Conservation (phyloP, 2,329 filamentous ascomycete species). For the Hymenoscyphus fraxineus region DNA sequence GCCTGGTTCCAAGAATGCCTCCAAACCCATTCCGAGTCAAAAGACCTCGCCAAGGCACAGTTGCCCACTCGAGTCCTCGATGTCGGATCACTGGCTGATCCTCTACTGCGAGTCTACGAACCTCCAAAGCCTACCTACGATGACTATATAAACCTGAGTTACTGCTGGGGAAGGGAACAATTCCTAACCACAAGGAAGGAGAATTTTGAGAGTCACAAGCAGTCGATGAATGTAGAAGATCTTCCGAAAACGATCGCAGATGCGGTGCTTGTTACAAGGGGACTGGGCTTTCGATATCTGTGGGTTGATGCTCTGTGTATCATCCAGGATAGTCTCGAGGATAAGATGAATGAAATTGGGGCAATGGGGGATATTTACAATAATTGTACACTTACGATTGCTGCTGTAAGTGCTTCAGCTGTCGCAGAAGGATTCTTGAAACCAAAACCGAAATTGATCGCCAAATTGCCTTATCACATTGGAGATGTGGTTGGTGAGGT, state of each 20-base stretch:
- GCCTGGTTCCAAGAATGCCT: constrained; percentile 10
- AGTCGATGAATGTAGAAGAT: background rate
- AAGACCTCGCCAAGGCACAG: background rate
- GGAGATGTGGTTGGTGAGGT: constrained; percentile 14
- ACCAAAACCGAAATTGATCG: constrained; percentile 8
- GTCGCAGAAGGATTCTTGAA: constrained; percentile 18
- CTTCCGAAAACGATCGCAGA: constrained; percentile 19
- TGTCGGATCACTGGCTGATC: constrained; percentile 5
- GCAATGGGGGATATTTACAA: constrained; percentile 30
- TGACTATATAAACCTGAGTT: constrained; percentile 9
- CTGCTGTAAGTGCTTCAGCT: constrained; percentile 12
- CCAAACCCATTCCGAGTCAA: background rate
- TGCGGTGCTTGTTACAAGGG: constrained; percentile 14
- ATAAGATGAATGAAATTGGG: constrained; percentile 16
- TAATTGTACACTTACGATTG: constrained; percentile 26
- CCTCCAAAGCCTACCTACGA: constrained; percentile 4
- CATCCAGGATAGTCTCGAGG: constrained; percentile 16
- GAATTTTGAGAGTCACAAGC: constrained; percentile 12
- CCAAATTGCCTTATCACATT: constrained; percentile 14
- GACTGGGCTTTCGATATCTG: constrained; percentile 8
- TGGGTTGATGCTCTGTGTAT: constrained; percentile 13
- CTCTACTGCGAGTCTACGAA: constrained; percentile 6
- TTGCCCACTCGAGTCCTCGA: constrained; percentile 14
- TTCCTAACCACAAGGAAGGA: constrained; percentile 6
- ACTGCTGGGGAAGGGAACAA: constrained; percentile 6